These are phyloP conservation scores for Agaricus subrufescens DNA, from an alignment of 768 basidiomycete genomes.

Conservation along the genomic window DNA sequence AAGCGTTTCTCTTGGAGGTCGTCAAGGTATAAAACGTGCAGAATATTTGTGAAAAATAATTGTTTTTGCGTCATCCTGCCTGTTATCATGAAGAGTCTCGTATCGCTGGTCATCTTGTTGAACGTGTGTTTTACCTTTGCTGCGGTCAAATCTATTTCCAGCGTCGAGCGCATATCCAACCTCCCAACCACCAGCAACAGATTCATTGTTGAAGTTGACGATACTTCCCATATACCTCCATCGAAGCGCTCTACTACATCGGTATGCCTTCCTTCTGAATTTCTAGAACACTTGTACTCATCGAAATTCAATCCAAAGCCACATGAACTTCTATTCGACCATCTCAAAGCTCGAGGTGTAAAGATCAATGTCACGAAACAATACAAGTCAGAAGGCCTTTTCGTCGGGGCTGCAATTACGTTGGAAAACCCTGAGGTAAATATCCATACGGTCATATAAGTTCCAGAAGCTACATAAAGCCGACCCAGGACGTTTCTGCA, in stretches of 20 bases:
- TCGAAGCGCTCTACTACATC: slow-evolving; percentile 27
- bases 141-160: slow-evolving; percentile 27
- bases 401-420: slow-evolving; percentile 54
- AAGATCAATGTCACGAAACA: slow-evolving; percentile 43
- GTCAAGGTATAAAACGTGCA: slow-evolving; percentile 5
- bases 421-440: slow-evolving; percentile 29
- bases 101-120: slow-evolving; percentile 24
- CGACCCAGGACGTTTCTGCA: slow-evolving; percentile 38
- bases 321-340: slow-evolving; percentile 46
- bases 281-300: neutral
- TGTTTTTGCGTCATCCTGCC: neutral
- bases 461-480: neutral
- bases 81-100: slow-evolving; percentile 28
- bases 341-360: slow-evolving; percentile 38
- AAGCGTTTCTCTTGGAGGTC: neutral
- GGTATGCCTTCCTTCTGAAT: slow-evolving; percentile 20
- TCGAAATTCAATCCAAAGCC: slow-evolving; percentile 24
- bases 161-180: slow-evolving; percentile 32
- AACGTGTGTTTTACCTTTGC: slow-evolving; percentile 22
- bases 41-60: neutral
- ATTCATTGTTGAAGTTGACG: slow-evolving; percentile 56
- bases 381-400: slow-evolving; percentile 48
- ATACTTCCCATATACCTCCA: slow-evolving; percentile 28
- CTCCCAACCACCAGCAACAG: slow-evolving; percentile 39
- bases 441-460: neutral